A percentile compares a stretch with the other conserved stretches of the same genome.
These are phyloP conservation scores for Psilocybe cyanescens DNA, from an alignment of 768 basidiomycete species.

Conservation along the genomic window DNA sequence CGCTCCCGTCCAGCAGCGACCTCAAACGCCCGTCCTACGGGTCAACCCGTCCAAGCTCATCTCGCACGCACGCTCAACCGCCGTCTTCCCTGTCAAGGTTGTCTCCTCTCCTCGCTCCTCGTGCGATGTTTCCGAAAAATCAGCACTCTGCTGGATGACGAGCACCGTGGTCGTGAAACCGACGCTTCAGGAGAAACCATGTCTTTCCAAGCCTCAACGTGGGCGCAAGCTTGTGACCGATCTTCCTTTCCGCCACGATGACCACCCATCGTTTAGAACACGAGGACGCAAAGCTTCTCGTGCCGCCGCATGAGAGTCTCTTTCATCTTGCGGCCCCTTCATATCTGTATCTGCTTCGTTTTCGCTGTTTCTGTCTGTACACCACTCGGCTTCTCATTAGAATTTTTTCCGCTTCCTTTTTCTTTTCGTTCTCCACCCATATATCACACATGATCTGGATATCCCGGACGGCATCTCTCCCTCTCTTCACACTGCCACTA, in stretches of 20 bases:
- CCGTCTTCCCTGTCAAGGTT: slow-evolving; percentile 10
- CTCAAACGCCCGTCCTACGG: slow-evolving; percentile 17
- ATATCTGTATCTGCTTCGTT: slow-evolving; percentile 9
- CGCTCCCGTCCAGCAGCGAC: slow-evolving; percentile 29
- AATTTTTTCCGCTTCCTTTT: neutral
- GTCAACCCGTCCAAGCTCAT: slow-evolving; percentile 23
- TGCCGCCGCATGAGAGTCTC: slow-evolving; percentile 29
- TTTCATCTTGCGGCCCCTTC: slow-evolving; percentile 1
- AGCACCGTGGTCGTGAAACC: slow-evolving; percentile 20
- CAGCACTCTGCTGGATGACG: slow-evolving; percentile 26
- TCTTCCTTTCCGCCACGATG: slow-evolving; percentile 18
- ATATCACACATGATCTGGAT: slow-evolving; percentile 19
- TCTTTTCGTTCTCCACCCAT: slow-evolving; percentile 9
- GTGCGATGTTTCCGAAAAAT: slow-evolving; percentile 19
- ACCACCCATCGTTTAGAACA: slow-evolving; percentile 39
- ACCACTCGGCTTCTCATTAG: neutral
- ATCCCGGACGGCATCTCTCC: slow-evolving; percentile 19
- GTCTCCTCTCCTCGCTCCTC: slow-evolving; percentile 20
- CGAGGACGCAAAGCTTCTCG: slow-evolving; percentile 49
- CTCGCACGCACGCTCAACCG: slow-evolving; percentile 25
- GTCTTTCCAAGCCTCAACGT: neutral
- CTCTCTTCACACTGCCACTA: neutral
- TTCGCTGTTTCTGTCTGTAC: slow-evolving; percentile 7
- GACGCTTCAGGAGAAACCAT: neutral
- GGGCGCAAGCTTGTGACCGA: slow-evolving; percentile 16